These are phyloP conservation scores for Penicillium sp. DNA, from an alignment of 2,329 filamentous ascomycete species.

Conservation along the genomic window DNA sequence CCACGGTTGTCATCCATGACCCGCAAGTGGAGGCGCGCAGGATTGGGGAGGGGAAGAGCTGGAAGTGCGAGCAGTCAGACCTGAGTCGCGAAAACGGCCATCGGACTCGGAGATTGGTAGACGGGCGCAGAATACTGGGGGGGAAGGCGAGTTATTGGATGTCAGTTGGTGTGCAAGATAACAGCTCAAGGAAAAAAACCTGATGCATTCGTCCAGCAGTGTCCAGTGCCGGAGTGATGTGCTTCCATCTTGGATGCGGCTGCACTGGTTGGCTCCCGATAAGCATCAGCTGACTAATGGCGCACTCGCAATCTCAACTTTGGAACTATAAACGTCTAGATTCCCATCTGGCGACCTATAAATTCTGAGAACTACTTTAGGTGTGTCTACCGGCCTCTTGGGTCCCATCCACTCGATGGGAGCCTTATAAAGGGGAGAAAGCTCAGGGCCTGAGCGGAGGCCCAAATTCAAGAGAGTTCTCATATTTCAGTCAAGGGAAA, in stretches of 20 bases:
- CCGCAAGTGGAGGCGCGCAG: conserved; percentile 24
- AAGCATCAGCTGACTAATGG: background rate
- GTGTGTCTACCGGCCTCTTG: background rate
- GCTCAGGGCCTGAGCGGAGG: background rate
- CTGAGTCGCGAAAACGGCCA: background rate
- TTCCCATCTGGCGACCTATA: background rate
- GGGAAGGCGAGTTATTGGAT: conserved; percentile 1
- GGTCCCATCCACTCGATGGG: background rate
- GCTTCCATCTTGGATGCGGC: background rate
- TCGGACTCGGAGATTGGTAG: background rate
- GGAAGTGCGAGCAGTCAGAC: conserved; percentile 4
- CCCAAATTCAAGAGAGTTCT: background rate
- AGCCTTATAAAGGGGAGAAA: background rate
- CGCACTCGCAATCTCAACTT: background rate
- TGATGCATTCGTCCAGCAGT: background rate
- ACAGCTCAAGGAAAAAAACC: background rate
- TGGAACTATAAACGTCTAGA: background rate
- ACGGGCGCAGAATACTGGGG: background rate
- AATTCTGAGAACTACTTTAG: background rate
- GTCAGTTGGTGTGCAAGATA: conserved; percentile 4
- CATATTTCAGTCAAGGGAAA: background rate
- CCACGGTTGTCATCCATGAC: conserved; percentile 17
- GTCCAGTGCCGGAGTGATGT: background rate
- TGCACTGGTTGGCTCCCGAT: background rate
- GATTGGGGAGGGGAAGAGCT: conserved; percentile 8